Percentiles rank a stretch among this genome's conserved stretches.
Evolutionary conservation across 1,284 basidiomycete species (phyloP).

Genomic region (Apiotrichum mycotoxinovorans): DNA sequence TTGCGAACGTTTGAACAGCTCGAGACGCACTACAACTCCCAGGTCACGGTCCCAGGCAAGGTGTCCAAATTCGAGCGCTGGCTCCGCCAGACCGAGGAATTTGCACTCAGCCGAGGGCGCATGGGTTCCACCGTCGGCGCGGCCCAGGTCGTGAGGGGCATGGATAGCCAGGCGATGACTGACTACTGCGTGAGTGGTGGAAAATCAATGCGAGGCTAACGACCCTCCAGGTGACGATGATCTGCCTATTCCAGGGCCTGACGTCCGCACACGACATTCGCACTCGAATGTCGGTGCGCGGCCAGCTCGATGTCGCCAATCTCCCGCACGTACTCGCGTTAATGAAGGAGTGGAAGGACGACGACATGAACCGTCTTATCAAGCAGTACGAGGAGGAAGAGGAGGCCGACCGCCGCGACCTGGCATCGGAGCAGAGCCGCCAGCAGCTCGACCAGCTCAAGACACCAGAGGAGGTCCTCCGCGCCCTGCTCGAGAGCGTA

Average conservation of each 20-base stretch:
- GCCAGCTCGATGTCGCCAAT: slow-evolving; percentile 84
- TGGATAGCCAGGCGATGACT: slow-evolving; percentile 26
- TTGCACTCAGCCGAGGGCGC: slow-evolving; percentile 78
- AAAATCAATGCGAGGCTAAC: not conserved
- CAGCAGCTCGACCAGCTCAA: slow-evolving; percentile 67
- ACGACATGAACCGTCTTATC: slow-evolving; percentile 65
- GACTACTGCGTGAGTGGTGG: slow-evolving; percentile 39
- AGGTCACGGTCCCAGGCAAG: slow-evolving; percentile 57
- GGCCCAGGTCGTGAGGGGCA: slow-evolving; percentile 72
- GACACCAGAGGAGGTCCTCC: slow-evolving; percentile 82
- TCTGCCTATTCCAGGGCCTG: slow-evolving; percentile 31
- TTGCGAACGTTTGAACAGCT: slow-evolving; percentile 53
- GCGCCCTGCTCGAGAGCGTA: slow-evolving; percentile 70
- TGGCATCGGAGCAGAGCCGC: slow-evolving; percentile 74
- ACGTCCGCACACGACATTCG: slow-evolving; percentile 41
- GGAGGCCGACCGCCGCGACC: slow-evolving; percentile 72
- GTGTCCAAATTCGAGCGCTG: slow-evolving; percentile 73
- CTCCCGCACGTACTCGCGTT: slow-evolving; percentile 70
- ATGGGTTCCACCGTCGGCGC: slow-evolving; percentile 95
- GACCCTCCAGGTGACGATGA: slow-evolving; percentile 27
- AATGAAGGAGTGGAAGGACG: slow-evolving; percentile 62
- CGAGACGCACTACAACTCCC: slow-evolving; percentile 35
- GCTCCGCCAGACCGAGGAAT: slow-evolving; percentile 78
- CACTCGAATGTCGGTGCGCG: slow-evolving; percentile 41
- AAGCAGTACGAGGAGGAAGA: slow-evolving; percentile 63